Conservation (phyloP, 495 filamentous ascomycete species). For the Durotheca rogersii region DNA sequence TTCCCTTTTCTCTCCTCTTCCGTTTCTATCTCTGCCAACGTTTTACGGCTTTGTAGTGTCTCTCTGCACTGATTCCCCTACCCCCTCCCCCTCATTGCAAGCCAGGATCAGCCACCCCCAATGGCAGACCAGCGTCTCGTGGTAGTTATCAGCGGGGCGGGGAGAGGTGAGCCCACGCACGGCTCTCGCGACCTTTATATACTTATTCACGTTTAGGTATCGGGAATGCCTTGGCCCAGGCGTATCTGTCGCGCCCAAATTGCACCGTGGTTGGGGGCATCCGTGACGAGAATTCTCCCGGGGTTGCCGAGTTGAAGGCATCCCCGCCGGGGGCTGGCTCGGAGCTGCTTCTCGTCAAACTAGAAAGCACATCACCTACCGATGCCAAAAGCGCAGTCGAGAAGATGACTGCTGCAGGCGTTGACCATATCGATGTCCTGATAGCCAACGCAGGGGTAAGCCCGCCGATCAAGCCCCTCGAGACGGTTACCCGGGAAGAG, state of each 20-base stretch:
- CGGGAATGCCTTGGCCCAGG: too few relatives aligned
- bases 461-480: constrained; percentile 24
- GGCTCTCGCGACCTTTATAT: too few relatives aligned
- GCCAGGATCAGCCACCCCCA: too few relatives aligned
- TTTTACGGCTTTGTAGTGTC: too few relatives aligned
- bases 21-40: too few relatives aligned
- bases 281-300: constrained; percentile 13
- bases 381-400: constrained; percentile 35
- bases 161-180: too few relatives aligned
- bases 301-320: constrained; percentile 18
- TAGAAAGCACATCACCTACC: constrained; percentile 40
- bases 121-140: too few relatives aligned
- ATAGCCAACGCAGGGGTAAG: constrained; percentile 50
- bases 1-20: too few relatives aligned
- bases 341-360: constrained; percentile 41
- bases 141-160: too few relatives aligned
- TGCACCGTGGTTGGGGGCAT: constrained; percentile 29
- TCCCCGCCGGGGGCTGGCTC: constrained; percentile 38
- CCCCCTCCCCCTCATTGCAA: too few relatives aligned
- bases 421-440: constrained; percentile 48
- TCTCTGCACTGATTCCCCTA: too few relatives aligned
- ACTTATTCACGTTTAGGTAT: too few relatives aligned
- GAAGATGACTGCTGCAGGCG: constrained; percentile 28
- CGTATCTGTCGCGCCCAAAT: constrained; percentile 25
- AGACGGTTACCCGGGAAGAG: constrained; percentile 11